Evolutionary conservation across 2,329 filamentous ascomycete species (phyloP), one percentile per base, ranked within the genome.

Genomic region (Acrodontium crateriforme): DNA sequence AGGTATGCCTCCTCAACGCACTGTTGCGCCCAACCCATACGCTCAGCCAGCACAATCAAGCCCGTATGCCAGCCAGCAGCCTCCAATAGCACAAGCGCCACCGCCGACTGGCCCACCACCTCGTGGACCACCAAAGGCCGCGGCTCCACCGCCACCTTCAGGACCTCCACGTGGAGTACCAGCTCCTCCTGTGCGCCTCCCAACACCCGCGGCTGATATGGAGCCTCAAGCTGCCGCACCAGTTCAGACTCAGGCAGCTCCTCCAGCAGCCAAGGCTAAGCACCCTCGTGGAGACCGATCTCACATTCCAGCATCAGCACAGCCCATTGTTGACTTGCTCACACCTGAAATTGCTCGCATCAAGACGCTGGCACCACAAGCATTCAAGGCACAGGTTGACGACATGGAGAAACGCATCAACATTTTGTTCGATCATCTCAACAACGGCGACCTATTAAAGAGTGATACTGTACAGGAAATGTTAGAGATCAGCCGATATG

Each of bases 381-480:
- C 77, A 10, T 94, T 89, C 59, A 77, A 81, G 38, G 69, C 75
- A 9, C 85, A 95, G 52, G 84, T 98, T 12, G 80, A 83, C 45
- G 89, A 95, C 52, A 89, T 85, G 2, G 82, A 93, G 53, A 93
- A 93, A 59, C 75, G 89, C 16, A 67, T 98, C 34, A 81, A 80
- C 45, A 75, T 94, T 27, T 63, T 98, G n/a, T 95, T 94, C 52
- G 87, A 98, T 50, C 84, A 94, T 54, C 65, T 98, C 25, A 98
- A 95, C 66, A 95, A 95, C 41, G 79, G 85, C 48, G 85, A 95
- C 47, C 63, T 94, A 21, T 65, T 95, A 30, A 80, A 78, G 59
- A 71, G 79, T 2, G 76, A 80, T 46, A 94, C 79, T 1, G 69
- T 85, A 27, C 64, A 71, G 35, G 65, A 75, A 49, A 62, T 85